phyloP scores from a whole-genome alignment of 2,329 filamentous ascomycete species.

The Chalaropsis thielavioides region DNA sequence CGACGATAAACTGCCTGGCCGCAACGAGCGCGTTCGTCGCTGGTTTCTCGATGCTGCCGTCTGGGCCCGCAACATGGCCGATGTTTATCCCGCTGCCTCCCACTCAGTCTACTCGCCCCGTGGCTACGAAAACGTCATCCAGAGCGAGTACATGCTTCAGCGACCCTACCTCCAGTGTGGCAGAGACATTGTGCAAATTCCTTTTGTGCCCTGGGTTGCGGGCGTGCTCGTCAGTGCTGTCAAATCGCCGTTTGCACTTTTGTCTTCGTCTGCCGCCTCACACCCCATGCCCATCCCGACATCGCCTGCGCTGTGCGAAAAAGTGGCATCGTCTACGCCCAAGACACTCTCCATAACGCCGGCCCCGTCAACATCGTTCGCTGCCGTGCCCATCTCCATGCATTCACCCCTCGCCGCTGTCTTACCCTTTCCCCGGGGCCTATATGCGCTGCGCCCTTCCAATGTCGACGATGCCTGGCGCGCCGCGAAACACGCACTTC shows the following conservation, averaged over 20 bases:
- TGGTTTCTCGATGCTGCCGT: conserved; percentile 15
- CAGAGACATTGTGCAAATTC: conserved; percentile 13
- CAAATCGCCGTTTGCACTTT: conserved; percentile 12
- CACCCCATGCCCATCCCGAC: conserved; percentile 6
- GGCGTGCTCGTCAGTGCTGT: conserved; percentile 10
- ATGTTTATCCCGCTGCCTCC: conserved; percentile 16
- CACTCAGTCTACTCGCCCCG: conserved; percentile 1
- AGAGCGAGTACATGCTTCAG: conserved; percentile 14
- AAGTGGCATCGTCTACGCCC: conserved; percentile 14
- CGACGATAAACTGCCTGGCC: neutral
- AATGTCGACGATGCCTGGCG: conserved; percentile 16
- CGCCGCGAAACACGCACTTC: conserved; percentile 18
- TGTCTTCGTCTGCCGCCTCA: neutral
- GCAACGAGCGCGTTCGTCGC: conserved; percentile 12
- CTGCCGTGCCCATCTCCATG: conserved; percentile 11
- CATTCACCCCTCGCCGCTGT: conserved; percentile 13
- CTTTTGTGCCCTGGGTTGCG: conserved; percentile 14
- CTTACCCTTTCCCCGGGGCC: conserved; percentile 8
- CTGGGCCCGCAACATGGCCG: conserved; percentile 15
- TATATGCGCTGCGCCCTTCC: conserved; percentile 10
- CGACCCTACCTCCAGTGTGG: conserved; percentile 16
- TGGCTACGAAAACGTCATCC: conserved; percentile 11
- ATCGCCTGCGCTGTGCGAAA: conserved; percentile 15
- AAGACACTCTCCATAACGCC: conserved; percentile 13
- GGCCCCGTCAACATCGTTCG: conserved; percentile 11